Evolutionary conservation across 768 basidiomycete species (phyloP).

Genomic region (Leccinum incarnatum): DNA sequence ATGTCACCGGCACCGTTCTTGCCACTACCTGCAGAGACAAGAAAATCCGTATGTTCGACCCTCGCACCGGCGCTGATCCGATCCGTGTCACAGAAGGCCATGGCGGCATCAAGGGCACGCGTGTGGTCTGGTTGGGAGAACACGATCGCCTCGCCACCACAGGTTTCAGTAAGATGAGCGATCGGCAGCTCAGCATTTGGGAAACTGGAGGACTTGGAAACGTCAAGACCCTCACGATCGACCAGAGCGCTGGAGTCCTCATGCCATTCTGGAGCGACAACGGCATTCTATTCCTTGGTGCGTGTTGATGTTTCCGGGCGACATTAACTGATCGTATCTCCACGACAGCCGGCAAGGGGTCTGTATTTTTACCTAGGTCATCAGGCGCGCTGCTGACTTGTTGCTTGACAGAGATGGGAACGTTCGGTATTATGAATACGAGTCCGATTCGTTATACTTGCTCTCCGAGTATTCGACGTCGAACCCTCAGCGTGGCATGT

Average conservation of each 20-base stretch:
- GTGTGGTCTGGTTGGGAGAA: slow-evolving; percentile 90
- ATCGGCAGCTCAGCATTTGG: slow-evolving; percentile 89
- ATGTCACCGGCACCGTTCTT: slow-evolving; percentile 73
- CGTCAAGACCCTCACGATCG: slow-evolving; percentile 75
- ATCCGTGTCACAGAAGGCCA: slow-evolving; percentile 85
- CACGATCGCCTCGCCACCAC: slow-evolving; percentile 88
- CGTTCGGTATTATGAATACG: slow-evolving; percentile 96
- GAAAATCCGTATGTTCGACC: slow-evolving; percentile 89
- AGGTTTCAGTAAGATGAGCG: slow-evolving; percentile 96
- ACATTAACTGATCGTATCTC: background rate
- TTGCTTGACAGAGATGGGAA: slow-evolving; percentile 76
- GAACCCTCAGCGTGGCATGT: slow-evolving; percentile 96
- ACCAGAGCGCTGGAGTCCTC: slow-evolving; percentile 88
- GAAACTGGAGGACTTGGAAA: slow-evolving; percentile 74
- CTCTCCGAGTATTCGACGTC: slow-evolving; percentile 84
- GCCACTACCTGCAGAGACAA: slow-evolving; percentile 92
- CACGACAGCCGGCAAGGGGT: slow-evolving; percentile 81
- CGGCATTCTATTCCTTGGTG: slow-evolving; percentile 81
- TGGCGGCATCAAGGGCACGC: slow-evolving; percentile 87
- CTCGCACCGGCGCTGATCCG: slow-evolving; percentile 78
- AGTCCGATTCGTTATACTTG: slow-evolving; percentile 73
- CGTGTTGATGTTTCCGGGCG: slow-evolving; percentile 19
- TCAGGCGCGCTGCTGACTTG: slow-evolving; percentile 1
- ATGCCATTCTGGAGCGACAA: slow-evolving; percentile 99
- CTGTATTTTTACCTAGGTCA: slow-evolving; percentile 14